Evolutionary conservation across 192 early-diverging fungal genomes (phyloP), one percentile per base, ranked within the genome.

Genomic region (Podochytrium sp.): DNA sequence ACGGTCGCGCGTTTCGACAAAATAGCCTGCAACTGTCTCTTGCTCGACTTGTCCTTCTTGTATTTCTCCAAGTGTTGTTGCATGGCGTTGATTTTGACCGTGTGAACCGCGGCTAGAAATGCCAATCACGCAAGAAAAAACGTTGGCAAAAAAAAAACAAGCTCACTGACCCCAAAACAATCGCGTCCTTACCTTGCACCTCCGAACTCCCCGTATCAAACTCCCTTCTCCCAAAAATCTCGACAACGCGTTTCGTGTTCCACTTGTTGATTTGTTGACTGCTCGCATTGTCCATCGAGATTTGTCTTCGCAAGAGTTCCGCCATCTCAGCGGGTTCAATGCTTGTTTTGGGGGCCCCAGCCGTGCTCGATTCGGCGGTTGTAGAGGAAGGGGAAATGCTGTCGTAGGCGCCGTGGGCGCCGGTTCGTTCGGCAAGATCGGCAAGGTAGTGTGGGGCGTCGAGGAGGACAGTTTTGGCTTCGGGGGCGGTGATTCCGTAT

Each of bases 131-230:
- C 12, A 63, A 38, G 5, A 63, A 63, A 76, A 78, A 76, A 63
- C 3, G 62, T 81, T 68, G 12, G 18, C 32, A 43, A 37, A 20
- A 34, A 41, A 7, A 47, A 18, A 10, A n/a, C 14, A 43, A 35
- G 18, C 38, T 30, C 32, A 51, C 63, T 10, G 53, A 23, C 6
- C 10, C 51, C 23, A 37, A 10, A 55, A 27, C 23, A 25, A 55
- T 25, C 30, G 20, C 12, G 23, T 55, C 52, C 69, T 37, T 81
- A 94, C 92, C 91, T 90, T 99, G 97, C 16, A 96, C 97, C 79
- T 95, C 94, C 4, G 94, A 82, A 71, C 91, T 94, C 20, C 97
- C 97, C 14, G 95, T 94, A 79, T 99, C 97, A 33, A 85, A 86
- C 35, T 87, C 86, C 34, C 79, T 80, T 50, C 91, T 81, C 29